phyloP scores from a whole-genome alignment of 805 yeast genomes.

The Saturnispora zaruensis region DNA sequence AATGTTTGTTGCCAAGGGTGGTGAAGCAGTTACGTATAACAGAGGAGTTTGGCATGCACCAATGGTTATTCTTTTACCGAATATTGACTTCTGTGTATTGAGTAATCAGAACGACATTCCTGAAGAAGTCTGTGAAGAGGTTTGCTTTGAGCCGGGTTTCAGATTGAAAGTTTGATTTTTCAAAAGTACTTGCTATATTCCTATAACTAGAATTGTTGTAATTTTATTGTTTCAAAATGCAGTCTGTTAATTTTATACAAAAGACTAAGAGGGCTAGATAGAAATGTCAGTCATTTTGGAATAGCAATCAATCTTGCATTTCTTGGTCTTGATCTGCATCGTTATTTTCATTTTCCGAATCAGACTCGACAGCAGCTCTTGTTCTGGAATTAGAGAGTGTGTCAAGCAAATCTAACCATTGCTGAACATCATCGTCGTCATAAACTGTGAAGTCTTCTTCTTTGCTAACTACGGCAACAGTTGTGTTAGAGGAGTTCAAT shows the following conservation, averaged over 20 bases:
- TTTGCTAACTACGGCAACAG: slow-evolving; percentile 91
- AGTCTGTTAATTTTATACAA: neutral
- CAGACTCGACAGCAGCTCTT: slow-evolving; percentile 30
- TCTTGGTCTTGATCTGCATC: slow-evolving; percentile 21
- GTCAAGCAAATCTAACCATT: slow-evolving; percentile 72
- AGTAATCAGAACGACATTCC: slow-evolving; percentile 76
- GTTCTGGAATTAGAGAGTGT: slow-evolving; percentile 51
- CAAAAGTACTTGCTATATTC: neutral
- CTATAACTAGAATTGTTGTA: neutral
- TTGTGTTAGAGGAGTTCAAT: slow-evolving; percentile 72
- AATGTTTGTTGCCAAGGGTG: slow-evolving; percentile 72
- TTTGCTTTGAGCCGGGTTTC: slow-evolving; percentile 56
- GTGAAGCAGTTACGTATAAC: slow-evolving; percentile 86
- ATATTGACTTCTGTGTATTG: slow-evolving; percentile 77
- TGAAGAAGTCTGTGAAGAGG: slow-evolving; percentile 77
- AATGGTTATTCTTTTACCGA: slow-evolving; percentile 71
- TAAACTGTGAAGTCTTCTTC: slow-evolving; percentile 56
- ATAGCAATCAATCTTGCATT: neutral
- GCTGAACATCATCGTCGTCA: slow-evolving; percentile 82
- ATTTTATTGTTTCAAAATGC: neutral
- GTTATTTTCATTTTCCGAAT: slow-evolving; percentile 22
- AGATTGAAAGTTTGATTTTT: slow-evolving; percentile 24
- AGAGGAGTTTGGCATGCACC: slow-evolving; percentile 93
- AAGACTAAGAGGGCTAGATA: neutral
- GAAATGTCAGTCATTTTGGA: neutral